These are phyloP conservation scores for Gossypium gossypioides DNA, from an alignment of 441 rosid genomes.

Conservation along the genomic window DNA sequence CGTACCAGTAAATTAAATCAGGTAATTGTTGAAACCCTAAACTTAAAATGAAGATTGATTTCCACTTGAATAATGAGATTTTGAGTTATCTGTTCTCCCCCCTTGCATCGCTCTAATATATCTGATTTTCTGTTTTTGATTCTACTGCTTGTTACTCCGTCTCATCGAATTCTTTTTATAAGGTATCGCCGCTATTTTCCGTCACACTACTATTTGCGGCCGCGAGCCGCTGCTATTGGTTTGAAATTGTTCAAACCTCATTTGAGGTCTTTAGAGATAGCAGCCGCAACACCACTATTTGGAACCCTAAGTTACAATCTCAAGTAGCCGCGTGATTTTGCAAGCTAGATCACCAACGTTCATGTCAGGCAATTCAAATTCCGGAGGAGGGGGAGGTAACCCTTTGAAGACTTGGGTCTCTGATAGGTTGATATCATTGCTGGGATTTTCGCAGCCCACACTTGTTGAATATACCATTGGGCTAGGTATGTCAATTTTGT, in stretches of 20 bases:
- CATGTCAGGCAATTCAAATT: neutral
- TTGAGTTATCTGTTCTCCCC: neutral
- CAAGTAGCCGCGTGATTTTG: neutral
- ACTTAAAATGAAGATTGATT: neutral
- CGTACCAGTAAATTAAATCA: neutral
- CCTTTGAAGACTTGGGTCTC: constrained; percentile 71
- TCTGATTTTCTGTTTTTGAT: neutral
- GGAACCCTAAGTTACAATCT: neutral
- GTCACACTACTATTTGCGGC: too few relatives aligned
- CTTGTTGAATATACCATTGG: constrained; percentile 67
- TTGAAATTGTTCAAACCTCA: too few relatives aligned
- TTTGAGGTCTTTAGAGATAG: neutral
- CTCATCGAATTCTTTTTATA: neutral
- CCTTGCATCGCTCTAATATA: neutral
- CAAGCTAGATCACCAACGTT: neutral
- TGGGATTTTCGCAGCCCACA: constrained; percentile 62
- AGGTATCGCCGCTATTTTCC: too few relatives aligned
- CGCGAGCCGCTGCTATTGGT: too few relatives aligned
- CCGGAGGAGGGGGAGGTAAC: neutral
- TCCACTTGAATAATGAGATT: neutral
- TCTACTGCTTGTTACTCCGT: neutral
- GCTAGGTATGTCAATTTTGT: constrained; percentile 34
- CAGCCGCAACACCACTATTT: neutral
- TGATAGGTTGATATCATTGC: constrained; percentile 58
- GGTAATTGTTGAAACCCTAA: neutral